phyloP scores from a whole-genome alignment of 352 stramenopile genomes.

The Sclerospora graminicola region DNA sequence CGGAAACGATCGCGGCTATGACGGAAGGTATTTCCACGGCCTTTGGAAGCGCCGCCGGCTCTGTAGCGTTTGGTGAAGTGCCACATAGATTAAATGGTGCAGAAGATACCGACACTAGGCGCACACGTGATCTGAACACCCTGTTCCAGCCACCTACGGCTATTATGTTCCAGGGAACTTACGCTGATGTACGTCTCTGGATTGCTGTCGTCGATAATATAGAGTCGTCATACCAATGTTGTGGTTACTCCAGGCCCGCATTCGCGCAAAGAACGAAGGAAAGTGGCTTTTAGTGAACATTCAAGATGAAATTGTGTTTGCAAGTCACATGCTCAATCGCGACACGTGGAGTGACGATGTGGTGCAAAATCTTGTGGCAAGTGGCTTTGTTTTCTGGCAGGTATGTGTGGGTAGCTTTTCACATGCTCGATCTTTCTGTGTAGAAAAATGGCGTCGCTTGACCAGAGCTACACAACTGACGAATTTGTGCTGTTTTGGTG shows the following conservation, averaged over 20 bases:
- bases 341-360: slow-evolving; percentile 94
- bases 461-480: background rate
- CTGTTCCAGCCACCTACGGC: slow-evolving; percentile 67
- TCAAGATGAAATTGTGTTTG: slow-evolving; percentile 90
- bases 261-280: slow-evolving; percentile 70
- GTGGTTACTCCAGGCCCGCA: slow-evolving; percentile 29
- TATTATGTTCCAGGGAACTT: slow-evolving; percentile 75
- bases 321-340: slow-evolving; percentile 91
- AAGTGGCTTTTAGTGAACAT: slow-evolving; percentile 94
- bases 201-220: background rate
- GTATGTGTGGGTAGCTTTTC: slow-evolving; percentile 13
- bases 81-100: slow-evolving; percentile 3
- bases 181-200: slow-evolving; percentile 49
- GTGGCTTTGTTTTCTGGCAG: slow-evolving; percentile 94
- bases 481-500: background rate
- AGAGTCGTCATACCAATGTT: background rate
- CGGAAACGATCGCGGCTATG: slow-evolving; percentile 70
- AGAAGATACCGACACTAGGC: slow-evolving; percentile 5
- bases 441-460: too few species aligned
- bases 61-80: slow-evolving; percentile 6
- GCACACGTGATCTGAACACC: slow-evolving; percentile 40
- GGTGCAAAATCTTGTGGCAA: slow-evolving; percentile 89
- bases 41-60: slow-evolving; percentile 20
- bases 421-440: background rate
- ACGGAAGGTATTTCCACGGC: slow-evolving; percentile 38